A percentile compares a stretch with the other conserved stretches of the same genome.
These are phyloP conservation scores for Ogataea minuta DNA, from an alignment of 805 yeast genomes.

Conservation along the genomic window DNA sequence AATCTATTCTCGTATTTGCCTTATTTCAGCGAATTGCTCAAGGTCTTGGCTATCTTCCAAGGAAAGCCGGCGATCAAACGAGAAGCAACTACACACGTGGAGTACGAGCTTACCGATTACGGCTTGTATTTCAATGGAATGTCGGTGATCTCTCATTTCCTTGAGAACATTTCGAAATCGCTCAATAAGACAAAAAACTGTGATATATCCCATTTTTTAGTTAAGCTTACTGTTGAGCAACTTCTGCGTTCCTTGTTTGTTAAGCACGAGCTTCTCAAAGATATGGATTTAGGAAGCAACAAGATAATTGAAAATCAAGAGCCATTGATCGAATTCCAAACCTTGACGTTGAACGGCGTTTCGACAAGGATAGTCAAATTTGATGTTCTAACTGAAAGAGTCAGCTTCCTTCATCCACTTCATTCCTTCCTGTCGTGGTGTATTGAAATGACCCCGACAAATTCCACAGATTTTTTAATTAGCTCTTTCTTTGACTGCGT, in stretches of 20 bases:
- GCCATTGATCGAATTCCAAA: constrained; percentile 20
- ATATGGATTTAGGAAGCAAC: constrained; percentile 2
- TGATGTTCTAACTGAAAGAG: constrained; percentile 44
- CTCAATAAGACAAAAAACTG: constrained; percentile 28
- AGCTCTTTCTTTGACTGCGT: constrained; percentile 12
- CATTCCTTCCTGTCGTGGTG: constrained; percentile 73
- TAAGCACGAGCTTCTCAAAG: constrained; percentile 10
- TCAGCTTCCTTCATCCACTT: constrained; percentile 77
- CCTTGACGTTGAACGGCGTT: constrained; percentile 23
- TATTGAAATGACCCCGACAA: constrained; percentile 47
- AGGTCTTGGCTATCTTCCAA: constrained; percentile 66
- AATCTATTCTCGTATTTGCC: constrained; percentile 42
- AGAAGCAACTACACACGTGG: constrained; percentile 79
- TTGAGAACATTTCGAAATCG: constrained; percentile 51
- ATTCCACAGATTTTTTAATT: constrained; percentile 14
- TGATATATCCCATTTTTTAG: constrained; percentile 11
- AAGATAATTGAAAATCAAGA: constrained; percentile 27
- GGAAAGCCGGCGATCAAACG: constrained; percentile 74
- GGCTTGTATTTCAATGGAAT: constrained; percentile 65
- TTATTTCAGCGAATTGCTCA: constrained; percentile 59
- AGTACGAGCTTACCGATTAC: constrained; percentile 86
- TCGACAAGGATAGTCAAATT: constrained; percentile 34
- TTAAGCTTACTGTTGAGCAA: constrained; percentile 12
- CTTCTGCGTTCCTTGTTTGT: constrained; percentile 15
- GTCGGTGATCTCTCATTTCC: constrained; percentile 63